Conservation (phyloP, 352 stramenopile species). For the Blastocystis sp. region DNA sequence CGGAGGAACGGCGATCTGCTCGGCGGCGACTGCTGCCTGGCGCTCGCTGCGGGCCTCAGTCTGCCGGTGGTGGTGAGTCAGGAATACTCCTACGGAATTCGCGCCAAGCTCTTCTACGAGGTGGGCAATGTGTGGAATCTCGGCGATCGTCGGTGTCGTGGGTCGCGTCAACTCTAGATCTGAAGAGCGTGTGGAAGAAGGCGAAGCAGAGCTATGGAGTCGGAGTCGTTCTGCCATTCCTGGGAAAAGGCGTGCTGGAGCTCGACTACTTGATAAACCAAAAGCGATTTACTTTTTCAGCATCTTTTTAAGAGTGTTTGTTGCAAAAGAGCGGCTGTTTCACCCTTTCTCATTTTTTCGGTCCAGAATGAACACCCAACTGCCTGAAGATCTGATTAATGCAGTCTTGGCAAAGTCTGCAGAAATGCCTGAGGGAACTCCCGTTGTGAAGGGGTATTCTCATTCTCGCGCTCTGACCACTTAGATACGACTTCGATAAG, state of each 20-base stretch:
- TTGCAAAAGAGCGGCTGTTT: background rate
- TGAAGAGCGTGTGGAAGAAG: background rate
- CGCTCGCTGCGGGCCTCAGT: background rate
- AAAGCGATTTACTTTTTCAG: constrained; percentile 48
- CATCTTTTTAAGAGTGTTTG: background rate
- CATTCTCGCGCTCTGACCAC: background rate
- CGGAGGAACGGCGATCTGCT: constrained; percentile 42
- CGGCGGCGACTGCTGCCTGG: background rate
- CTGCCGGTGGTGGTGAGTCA: background rate
- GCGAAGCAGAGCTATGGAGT: background rate
- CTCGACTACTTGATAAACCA: constrained; percentile 27
- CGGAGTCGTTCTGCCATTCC: background rate
- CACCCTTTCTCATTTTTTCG: background rate
- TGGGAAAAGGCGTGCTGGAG: background rate
- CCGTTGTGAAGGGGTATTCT: constrained; percentile 64
- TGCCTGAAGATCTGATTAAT: constrained; percentile 58
- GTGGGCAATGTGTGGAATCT: constrained; percentile 55
- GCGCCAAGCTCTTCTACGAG: constrained; percentile 13
- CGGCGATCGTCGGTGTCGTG: background rate
- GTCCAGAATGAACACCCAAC: constrained; percentile 34
- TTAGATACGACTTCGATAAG: constrained; percentile 82
- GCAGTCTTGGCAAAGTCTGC: constrained; percentile 64
- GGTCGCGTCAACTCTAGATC: background rate
- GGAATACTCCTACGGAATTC: background rate
- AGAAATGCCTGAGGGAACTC: constrained; percentile 63